phyloP scores from a whole-genome alignment of 179 eudicot genomes.

The Heliamphora pulchella region DNA sequence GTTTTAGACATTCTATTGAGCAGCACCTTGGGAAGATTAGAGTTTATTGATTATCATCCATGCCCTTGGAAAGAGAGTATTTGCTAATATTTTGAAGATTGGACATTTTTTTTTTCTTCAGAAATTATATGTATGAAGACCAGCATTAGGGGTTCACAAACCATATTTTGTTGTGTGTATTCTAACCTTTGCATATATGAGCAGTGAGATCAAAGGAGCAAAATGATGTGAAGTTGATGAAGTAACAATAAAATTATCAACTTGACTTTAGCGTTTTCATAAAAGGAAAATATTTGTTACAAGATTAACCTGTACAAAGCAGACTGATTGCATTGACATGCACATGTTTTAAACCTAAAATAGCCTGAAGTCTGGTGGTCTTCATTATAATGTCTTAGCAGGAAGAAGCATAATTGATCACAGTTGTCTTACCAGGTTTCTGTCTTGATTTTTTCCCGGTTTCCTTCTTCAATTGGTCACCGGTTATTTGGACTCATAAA shows the following conservation, averaged over 20 bases:
- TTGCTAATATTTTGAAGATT: background rate
- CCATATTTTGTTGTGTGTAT: background rate
- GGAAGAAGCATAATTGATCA: conserved; percentile 9
- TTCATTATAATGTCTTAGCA: background rate
- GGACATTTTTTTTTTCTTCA: background rate
- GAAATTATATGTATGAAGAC: background rate
- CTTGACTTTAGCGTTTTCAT: background rate
- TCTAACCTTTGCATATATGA: background rate
- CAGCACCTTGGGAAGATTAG: background rate
- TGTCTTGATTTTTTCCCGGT: background rate
- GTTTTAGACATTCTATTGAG: background rate
- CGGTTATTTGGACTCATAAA: background rate
- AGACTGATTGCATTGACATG: background rate
- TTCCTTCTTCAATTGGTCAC: background rate
- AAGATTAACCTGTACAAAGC: background rate
- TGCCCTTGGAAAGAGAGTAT: background rate
- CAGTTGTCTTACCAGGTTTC: background rate
- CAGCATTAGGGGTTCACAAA: background rate
- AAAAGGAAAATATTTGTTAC: background rate
- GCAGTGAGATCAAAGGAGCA: background rate
- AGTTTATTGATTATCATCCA: background rate
- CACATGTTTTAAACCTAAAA: background rate
- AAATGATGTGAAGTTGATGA: background rate
- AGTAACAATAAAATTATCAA: background rate
- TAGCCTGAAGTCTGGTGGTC: background rate